These are phyloP conservation scores for Leccinum barrowsii DNA, from an alignment of 768 basidiomycete genomes.

Conservation along the genomic window DNA sequence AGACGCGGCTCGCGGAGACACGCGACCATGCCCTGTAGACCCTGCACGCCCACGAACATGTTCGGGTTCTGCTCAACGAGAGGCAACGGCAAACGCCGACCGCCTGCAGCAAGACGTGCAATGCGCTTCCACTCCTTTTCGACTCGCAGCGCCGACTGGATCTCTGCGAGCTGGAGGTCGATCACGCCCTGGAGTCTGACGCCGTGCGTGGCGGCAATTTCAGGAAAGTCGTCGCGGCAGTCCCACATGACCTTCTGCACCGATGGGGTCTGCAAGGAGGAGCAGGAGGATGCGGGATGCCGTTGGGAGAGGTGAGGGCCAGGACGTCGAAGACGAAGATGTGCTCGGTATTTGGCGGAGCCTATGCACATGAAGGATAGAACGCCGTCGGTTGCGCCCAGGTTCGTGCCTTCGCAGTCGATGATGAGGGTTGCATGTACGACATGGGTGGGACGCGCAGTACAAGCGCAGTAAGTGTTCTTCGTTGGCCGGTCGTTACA, in stretches of 20 bases:
- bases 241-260: conserved; percentile 42
- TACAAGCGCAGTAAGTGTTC: conserved; percentile 11
- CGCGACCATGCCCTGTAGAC: conserved; percentile 29
- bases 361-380: conserved; percentile 37
- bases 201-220: conserved; percentile 29
- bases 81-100: conserved; percentile 21
- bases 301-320: conserved; percentile 17
- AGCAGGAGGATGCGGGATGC: conserved; percentile 17
- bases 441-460: conserved; percentile 14
- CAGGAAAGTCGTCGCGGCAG: conserved; percentile 39
- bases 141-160: conserved; percentile 22
- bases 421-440: conserved; percentile 21
- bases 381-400: conserved; percentile 30
- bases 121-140: conserved; percentile 28
- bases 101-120: conserved; percentile 22
- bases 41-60: conserved; percentile 24
- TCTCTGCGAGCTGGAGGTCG: conserved; percentile 42
- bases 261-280: conserved; percentile 26
- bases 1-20: conserved; percentile 28
- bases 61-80: conserved; percentile 23
- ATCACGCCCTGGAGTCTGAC: conserved; percentile 32
- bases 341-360: conserved; percentile 27
- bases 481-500: conserved; percentile 6
- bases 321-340: conserved; percentile 39
- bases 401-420: conserved; percentile 39